These are phyloP conservation scores for Diaporthe citri DNA, from an alignment of 2,329 filamentous ascomycete species.

Conservation along the genomic window DNA sequence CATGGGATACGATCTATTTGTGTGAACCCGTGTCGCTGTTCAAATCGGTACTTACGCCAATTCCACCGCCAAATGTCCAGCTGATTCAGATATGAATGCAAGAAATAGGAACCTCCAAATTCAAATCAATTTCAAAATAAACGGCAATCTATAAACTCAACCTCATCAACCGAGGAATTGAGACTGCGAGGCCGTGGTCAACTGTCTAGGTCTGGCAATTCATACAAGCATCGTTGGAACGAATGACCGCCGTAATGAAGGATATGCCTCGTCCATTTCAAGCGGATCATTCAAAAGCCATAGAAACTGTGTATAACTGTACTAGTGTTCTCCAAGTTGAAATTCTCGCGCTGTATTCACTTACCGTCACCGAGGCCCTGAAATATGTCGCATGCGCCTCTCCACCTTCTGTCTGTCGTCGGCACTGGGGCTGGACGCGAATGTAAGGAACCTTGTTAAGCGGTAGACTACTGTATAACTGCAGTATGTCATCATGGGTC, in stretches of 20 bases:
- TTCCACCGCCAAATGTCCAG: not conserved
- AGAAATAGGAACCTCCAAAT: not conserved
- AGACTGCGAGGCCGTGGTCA: not conserved
- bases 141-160: not conserved
- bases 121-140: not conserved
- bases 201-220: not conserved
- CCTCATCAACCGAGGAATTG: not conserved
- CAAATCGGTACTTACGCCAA: not conserved
- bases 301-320: not conserved
- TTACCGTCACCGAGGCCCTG: not conserved
- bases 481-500: slow-evolving; percentile 1
- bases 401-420: not conserved
- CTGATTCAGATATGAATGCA: not conserved
- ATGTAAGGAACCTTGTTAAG: not conserved
- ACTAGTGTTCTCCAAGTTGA: too few species aligned
- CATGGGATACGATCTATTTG: not conserved
- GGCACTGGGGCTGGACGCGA: not conserved
- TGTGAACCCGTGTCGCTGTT: not conserved
- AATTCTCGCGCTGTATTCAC: not conserved
- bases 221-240: not conserved
- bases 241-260: not conserved
- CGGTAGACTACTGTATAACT: too few species aligned
- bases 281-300: not conserved
- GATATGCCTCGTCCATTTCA: not conserved
- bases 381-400: not conserved